Evolutionary conservation across 129 eudicot species (phyloP).

Genomic region (Oenanthe sinensis): DNA sequence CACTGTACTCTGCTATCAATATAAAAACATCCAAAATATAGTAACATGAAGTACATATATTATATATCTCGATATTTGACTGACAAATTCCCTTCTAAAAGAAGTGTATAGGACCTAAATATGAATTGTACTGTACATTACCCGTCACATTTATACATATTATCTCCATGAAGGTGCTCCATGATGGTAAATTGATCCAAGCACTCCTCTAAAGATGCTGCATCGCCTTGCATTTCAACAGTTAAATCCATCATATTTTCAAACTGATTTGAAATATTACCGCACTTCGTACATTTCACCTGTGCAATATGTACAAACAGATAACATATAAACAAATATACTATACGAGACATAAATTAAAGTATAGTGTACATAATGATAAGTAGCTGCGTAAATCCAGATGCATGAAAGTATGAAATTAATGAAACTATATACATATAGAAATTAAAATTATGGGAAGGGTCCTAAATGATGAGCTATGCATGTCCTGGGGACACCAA

Average conservation of each 20-base stretch:
- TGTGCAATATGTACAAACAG: slow-evolving; percentile 10
- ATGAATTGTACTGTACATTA: slow-evolving; percentile 20
- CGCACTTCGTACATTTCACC: slow-evolving; percentile 81
- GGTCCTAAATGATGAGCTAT: too few relatives aligned
- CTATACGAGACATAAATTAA: background rate
- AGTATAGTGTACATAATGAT: background rate
- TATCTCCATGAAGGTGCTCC: slow-evolving; percentile 92
- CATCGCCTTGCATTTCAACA: slow-evolving; percentile 95
- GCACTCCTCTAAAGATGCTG: slow-evolving; percentile 81
- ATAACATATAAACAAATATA: background rate
- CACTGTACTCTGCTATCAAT: background rate
- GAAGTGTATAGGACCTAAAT: background rate
- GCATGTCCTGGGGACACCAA: background rate
- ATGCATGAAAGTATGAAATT: background rate
- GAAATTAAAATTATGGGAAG: too few relatives aligned
- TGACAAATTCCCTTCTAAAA: background rate
- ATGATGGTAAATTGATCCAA: slow-evolving; percentile 77
- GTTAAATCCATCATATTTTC: slow-evolving; percentile 98
- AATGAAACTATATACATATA: background rate
- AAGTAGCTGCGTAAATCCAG: background rate
- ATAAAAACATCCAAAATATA: background rate
- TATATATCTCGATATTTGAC: background rate
- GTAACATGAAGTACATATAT: background rate
- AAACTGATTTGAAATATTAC: slow-evolving; percentile 67
- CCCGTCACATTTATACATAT: slow-evolving; percentile 91